Base-by-base conservation (phyloP, 495 filamentous ascomycete species). In the Delitschia confertaspora region DNA sequence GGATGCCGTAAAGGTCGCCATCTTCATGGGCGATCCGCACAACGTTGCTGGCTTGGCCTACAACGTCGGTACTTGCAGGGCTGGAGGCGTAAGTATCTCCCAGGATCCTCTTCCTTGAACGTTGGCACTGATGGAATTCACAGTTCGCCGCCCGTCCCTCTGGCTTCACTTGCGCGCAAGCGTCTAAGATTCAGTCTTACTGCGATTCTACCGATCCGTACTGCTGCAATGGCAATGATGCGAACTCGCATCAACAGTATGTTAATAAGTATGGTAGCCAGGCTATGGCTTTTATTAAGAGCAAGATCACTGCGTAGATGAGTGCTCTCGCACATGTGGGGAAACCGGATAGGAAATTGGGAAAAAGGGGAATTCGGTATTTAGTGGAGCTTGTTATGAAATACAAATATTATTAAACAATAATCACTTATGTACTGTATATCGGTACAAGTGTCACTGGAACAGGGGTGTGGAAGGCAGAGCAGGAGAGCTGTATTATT, bases 21-120 rank as follows among this genome's bases (percentile, higher is more conserved):
- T 80, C 54, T 73, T 77, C 53, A 75, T 78, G 73, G 77, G 76
- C 21, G 73, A 76, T 46, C 77, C 78, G 3, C 67, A 71, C 26
- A 69, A 73, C 60, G 58, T 62, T 4, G 55, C 41, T 2, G 76
- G 75, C 2, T 57, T 75, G 24, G 54, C 76, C 0, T 80, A 80
- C 58, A 69, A 78, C 41, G 76, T 80, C 42, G 76, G 78, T 11
- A 77, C 72, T 11, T 79, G 74, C 55, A 52, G 45, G 22, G 67
- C 67, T 7, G 57, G 65, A 33, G 76, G 76, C 11, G 77, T 80
- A 71, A 65, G 74, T 67, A 9, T 24, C 14, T n/a, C n/a, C n/a
- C n/a, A n/a, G n/a, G n/a, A 14, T 35, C 10, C 27, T 30, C 17
- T 24, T 31, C 19, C 24, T 48, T 27, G n/a, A 18, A 6, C 10